A percentile compares a stretch with the other conserved stretches of the same genome.
phyloP scores from a whole-genome alignment of 1,284 basidiomycete genomes.

The Cryptococcus jaspeensis region DNA sequence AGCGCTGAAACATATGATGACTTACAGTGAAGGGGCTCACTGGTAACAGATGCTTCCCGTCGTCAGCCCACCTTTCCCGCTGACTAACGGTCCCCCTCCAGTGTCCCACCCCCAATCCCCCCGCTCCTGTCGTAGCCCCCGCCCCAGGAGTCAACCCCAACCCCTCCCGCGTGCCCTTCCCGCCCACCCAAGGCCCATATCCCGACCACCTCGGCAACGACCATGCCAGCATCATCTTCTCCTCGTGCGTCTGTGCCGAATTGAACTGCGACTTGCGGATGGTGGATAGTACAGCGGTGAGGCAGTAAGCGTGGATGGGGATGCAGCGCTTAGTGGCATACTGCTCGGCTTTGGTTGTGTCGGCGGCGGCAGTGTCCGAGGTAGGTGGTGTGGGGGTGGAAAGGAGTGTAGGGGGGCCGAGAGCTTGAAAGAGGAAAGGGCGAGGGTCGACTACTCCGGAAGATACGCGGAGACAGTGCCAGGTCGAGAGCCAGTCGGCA shows the following conservation, averaged over 20 bases:
- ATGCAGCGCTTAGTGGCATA: conserved; percentile 2
- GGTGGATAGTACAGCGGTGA: conserved; percentile 5
- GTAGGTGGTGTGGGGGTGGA: not conserved
- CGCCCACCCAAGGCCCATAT: conserved; percentile 14
- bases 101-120: conserved; percentile 1
- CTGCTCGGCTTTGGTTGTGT: not conserved
- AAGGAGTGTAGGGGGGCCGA: not conserved
- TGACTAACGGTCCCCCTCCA: conserved; percentile 19
- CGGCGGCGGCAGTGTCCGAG: not conserved
- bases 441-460: conserved; percentile 7
- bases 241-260: conserved; percentile 5
- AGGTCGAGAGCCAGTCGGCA: conserved; percentile 13
- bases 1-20: not conserved
- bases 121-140: not conserved
- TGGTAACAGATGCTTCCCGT: conserved; percentile 11
- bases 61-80: conserved; percentile 4
- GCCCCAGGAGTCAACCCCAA: not conserved
- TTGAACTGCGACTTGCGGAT: conserved; percentile 6
- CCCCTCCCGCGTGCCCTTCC: not conserved
- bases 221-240: conserved; percentile 18
- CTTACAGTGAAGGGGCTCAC: conserved; percentile 5
- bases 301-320: conserved; percentile 22
- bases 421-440: conserved; percentile 1
- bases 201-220: conserved; percentile 28
- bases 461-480: conserved; percentile 14